These are phyloP conservation scores for Laetiporus sulphureus DNA, from an alignment of 1,284 basidiomycete genomes.

Conservation along the genomic window DNA sequence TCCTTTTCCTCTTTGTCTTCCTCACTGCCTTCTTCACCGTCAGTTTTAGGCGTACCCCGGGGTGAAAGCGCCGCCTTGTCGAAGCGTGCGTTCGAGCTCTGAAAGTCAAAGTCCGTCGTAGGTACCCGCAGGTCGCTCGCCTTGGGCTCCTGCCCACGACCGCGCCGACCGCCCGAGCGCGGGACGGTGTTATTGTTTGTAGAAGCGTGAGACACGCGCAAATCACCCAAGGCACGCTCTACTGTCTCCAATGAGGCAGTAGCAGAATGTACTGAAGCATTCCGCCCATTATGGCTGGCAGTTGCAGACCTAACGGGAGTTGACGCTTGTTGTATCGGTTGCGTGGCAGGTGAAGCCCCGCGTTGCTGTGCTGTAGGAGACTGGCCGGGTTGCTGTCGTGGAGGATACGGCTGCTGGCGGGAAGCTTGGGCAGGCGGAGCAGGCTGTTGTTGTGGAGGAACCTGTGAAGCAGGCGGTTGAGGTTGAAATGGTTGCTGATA, in stretches of 20 bases:
- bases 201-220: slow-evolving; percentile 44
- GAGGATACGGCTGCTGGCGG: slow-evolving; percentile 20
- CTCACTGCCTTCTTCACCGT: slow-evolving; percentile 23
- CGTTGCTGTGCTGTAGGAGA: slow-evolving; percentile 19
- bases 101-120: slow-evolving; percentile 71
- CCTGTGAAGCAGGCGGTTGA: slow-evolving; percentile 14
- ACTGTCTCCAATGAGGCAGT: slow-evolving; percentile 72
- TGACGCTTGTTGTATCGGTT: slow-evolving; percentile 9
- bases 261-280: slow-evolving; percentile 58
- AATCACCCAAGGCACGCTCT: slow-evolving; percentile 71
- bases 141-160: slow-evolving; percentile 32
- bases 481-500: slow-evolving; percentile 21
- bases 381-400: slow-evolving; percentile 20
- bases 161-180: slow-evolving; percentile 33
- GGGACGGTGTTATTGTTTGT: slow-evolving; percentile 15
- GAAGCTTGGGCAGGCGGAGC: slow-evolving; percentile 20
- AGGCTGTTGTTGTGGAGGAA: slow-evolving; percentile 16
- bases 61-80: slow-evolving; percentile 53
- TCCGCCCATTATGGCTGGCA: slow-evolving; percentile 13
- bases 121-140: slow-evolving; percentile 42
- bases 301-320: slow-evolving; percentile 3
- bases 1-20: slow-evolving; percentile 19
- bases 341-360: slow-evolving; percentile 16
- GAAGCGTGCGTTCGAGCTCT: slow-evolving; percentile 65
- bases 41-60: slow-evolving; percentile 22